Base-by-base conservation (phyloP, 345 rosid species). In the Limnanthes douglasii region DNA sequence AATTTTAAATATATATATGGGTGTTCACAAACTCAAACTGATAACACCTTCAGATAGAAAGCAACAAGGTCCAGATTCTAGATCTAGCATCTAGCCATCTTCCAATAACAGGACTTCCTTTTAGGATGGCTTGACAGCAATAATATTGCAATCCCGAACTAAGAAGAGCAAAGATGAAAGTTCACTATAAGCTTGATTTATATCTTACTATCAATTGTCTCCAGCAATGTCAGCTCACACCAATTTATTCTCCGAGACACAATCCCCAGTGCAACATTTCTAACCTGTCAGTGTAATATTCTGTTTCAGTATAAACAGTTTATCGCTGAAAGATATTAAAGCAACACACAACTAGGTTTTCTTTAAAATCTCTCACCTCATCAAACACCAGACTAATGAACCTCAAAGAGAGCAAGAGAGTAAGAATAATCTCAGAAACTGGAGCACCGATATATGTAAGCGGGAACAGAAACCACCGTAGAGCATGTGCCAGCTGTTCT, bases 241-340 rank as follows among this genome's bases (percentile, higher is more conserved):
- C 97, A 88, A 56, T 69, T 69, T 60, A 88, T 78, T 61, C 95
- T 72, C 10, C 97, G 77, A 32, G 97, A 79, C 49, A 88, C 90
- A 48, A 88, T 75, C 36, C 95, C 95, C 23, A 88, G 42, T 2
- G 95, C 72, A 36, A 88, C 88, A 59, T 74, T 79, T 22, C 86
- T 65, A 38, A 88, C 90, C 97, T 88, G 56, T 39, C n/a, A n/a
- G n/a, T n/a, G n/a, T n/a, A n/a, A n/a, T n/a, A n/a, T n/a, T n/a
- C n/a, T n/a, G n/a, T n/a, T n/a, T n/a, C n/a, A n/a, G n/a, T n/a
- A n/a, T n/a, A n/a, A n/a, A n/a, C n/a, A n/a, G n/a, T n/a, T n/a
- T n/a, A n/a, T n/a, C n/a, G n/a, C n/a, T n/a, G n/a, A n/a, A n/a
- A n/a, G n/a, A n/a, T n/a, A n/a, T n/a, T n/a, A n/a, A n/a, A n/a